Percentiles rank a stretch among this genome's conserved stretches.
phyloP scores from a whole-genome alignment of 345 rosid species.

The Corchorus capsularis region DNA sequence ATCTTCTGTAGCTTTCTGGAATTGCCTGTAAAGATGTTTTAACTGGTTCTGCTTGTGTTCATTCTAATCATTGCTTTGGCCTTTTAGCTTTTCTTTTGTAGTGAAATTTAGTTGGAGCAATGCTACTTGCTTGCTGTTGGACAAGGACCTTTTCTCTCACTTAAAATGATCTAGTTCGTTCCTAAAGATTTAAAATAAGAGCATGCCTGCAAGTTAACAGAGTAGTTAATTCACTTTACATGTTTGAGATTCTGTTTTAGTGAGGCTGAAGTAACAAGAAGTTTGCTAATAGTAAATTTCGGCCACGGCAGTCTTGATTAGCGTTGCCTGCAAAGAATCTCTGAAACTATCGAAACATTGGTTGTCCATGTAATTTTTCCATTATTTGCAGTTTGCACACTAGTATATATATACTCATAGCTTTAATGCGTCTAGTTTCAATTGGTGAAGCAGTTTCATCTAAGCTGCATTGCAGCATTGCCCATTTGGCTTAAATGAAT shows the following conservation, averaged over 20 bases:
- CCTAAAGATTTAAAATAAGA: not conserved
- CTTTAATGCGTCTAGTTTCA: not conserved
- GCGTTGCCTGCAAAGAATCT: not conserved
- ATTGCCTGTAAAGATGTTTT: not conserved
- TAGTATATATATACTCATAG: not conserved
- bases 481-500: not conserved
- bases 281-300: not conserved
- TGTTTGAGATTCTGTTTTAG: not conserved
- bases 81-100: not conserved
- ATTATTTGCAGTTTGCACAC: not conserved
- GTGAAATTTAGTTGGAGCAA: not conserved
- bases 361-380: not conserved
- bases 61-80: not conserved
- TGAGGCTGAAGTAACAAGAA: not conserved
- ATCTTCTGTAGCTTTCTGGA: not conserved
- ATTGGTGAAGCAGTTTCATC: not conserved
- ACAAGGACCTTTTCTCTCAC: not conserved
- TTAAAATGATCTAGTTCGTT: not conserved
- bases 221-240: not conserved
- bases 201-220: not conserved
- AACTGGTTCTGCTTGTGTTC: conserved; percentile 3
- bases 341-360: not conserved
- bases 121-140: not conserved
- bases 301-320: not conserved
- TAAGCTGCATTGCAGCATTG: not conserved